Base-by-base conservation (phyloP, 2,329 filamentous ascomycete genomes). In the Beauveria australis region DNA sequence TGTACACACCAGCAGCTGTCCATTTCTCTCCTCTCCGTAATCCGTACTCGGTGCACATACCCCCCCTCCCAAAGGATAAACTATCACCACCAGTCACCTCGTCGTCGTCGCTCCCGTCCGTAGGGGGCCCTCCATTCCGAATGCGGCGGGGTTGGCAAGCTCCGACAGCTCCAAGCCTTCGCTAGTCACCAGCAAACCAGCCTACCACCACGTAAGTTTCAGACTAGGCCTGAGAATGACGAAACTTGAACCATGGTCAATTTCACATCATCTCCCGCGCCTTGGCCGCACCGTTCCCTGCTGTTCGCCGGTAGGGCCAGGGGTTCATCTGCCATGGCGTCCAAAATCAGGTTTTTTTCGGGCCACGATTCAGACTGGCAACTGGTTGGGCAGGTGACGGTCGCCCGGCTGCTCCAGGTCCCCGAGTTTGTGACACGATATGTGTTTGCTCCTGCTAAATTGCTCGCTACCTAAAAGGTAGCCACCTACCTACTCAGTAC, bases 71-170 rank as follows among this genome's bases (percentile, higher is more conserved):
- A 8, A 30, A 19, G 18, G 28, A 40, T 37, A 41, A n/a, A 37
- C 16, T 40, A 28, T 57, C 44, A 24, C 54, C 16, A 26, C 19
- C 18, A 9, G 30, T 49, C 44, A 37, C 18, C 51, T 28, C 30
- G 8, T 57, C 44, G 30, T 19, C 53, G 40, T 48, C 30, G 19
- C 19, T 37, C 33, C 33, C 28, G 30, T 26, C 28, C 51, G 58
- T 54, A 43, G 58, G 58, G 58, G 33, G 5, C 33, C 7, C 5
- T 41, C 59, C 61, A 65, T 66, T 63, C 64, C 64, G 56, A 54
- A 66, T 64, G 64, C 64, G 64, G 64, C 60, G 53, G 52, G 48
- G 16, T 26, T 53, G 37, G 40, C 33, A 37, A 37, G 33, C 44
- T 61, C 43, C 59, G 37, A 40, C 51, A 28, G 56, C 53, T 61